Evolutionary conservation across 441 rosid genomes (phyloP), one percentile per base, ranked within the genome.

Genomic region (Populus hybrid): DNA sequence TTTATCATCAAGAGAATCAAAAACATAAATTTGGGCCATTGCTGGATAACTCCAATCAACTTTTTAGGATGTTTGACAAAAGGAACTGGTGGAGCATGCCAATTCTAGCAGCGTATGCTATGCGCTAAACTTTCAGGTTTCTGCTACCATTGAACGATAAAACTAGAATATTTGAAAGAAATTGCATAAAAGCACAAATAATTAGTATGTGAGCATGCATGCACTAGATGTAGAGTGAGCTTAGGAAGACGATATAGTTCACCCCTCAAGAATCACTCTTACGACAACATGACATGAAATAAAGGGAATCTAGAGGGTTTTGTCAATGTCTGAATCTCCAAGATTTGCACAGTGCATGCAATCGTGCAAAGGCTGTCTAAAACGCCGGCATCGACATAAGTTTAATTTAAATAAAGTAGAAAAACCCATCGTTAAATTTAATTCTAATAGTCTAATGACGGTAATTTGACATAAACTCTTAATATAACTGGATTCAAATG

Each of bases 231-330:
- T n/a, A n/a, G 21, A 53, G 61, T 53, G 61, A 53, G 21, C 18
- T 53, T 18, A 18, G 18, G 24, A 53, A 65, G 36, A 61, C 59
- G 65, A 4, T 21, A 57, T 50, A 59, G 9, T 9, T 53, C 53
- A 71, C 6, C 19, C 76, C 32, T 9, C 9, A 36, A 9, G 65
- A 59, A 64, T 35, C 40, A 38, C n/a, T 67, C 65, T 67, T 36
- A 66, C 7, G 30, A 75, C 66, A 46, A 67, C 21, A 14, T 70
- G 69, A 61, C 38, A 76, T 70, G 74, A 70, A 77, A 77, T 38
- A 38, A 65, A 46, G 36, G 67, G 26, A 66, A 71, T 64, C 70
- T 30, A 46, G 19, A 40, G 32, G 42, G 75, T 26, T 40, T 46
- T n/a, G 9, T 7, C 14, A n/a, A 4, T 19, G 63, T 40, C 64